Base-by-base conservation (phyloP, 1,284 basidiomycete species). In the Crepidotus sp. region DNA sequence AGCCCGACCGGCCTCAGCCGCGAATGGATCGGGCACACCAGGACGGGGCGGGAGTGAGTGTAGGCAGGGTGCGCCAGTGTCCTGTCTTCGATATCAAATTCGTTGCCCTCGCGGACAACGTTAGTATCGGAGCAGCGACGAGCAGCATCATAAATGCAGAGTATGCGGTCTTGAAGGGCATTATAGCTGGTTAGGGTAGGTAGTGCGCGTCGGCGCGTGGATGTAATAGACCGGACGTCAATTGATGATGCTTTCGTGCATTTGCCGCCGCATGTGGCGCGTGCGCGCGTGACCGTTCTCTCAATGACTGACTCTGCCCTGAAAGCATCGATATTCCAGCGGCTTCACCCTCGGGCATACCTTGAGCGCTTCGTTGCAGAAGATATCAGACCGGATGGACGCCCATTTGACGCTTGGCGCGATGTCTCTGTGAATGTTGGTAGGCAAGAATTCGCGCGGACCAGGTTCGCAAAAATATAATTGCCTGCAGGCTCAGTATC, bases 61-160 rank as follows among this genome's bases (percentile, higher is more conserved):
- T 98, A 1, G 96, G 96, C 0, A 70, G 96, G 42, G 82, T 99
- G 9, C 73, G 96, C 45, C 80, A 91, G 61, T 97, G 94, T 61
- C 73, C 78, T 27, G 93, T 98, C 18, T 64, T 98, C 45, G 96
- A 98, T 63, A 76, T 96, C 72, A 95, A 95, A 71, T 97, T 98
- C 62, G 87, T 98, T 31, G 88, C 92, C 35, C 71, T 99, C 46
- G 78, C 84, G 50, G 96, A 98, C 66, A 98, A 98, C 59, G 94
- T 98, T 51, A 83, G 84, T 56, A 89, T 98, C 54, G 95, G 96
- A 6, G 95, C 95, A 8, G 95, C 96, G 39, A 98, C 96, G 35
- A 92, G 87, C 57, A 93, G 89, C 49, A 90, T 99, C 61, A 95
- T 98, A 62, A 98, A 98, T 62, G 96, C 95, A 3, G 95, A 98